Conservation (phyloP, 768 basidiomycete genomes). For the Auriscalpium microsporum region DNA sequence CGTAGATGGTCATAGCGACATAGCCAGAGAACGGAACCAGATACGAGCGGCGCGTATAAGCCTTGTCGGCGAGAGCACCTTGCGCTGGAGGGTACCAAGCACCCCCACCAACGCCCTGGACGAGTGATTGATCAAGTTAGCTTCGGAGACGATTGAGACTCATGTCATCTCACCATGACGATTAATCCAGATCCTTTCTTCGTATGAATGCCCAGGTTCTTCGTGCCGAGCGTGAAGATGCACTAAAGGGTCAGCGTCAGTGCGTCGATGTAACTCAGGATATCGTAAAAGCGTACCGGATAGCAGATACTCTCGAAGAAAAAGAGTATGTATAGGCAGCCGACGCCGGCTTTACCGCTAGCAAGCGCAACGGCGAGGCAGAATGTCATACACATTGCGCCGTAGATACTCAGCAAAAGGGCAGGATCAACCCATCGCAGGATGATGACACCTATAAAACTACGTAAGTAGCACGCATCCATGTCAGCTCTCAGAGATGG, state of each 20-base stretch:
- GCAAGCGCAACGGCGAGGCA: conserved; percentile 41
- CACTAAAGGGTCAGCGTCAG: conserved; percentile 24
- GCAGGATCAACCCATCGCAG: conserved; percentile 61
- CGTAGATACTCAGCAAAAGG: conserved; percentile 47
- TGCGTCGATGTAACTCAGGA: not conserved
- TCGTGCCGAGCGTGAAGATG: conserved; percentile 59
- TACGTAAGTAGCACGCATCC: conserved; percentile 11
- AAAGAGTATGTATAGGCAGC: conserved; percentile 56
- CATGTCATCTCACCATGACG: conserved; percentile 38
- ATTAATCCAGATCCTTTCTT: conserved; percentile 56
- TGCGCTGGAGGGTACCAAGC: conserved; percentile 65
- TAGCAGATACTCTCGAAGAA: conserved; percentile 75
- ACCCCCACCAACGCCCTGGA: conserved; percentile 50
- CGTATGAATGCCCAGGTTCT: conserved; percentile 52
- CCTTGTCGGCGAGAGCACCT: conserved; percentile 42
- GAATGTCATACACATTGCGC: conserved; percentile 42
- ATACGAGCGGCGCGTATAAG: conserved; percentile 46
- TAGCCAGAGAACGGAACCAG: conserved; percentile 55
- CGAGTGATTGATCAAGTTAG: not conserved
- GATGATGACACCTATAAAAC: conserved; percentile 53
- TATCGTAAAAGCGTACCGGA: conserved; percentile 33
- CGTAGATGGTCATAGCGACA: conserved; percentile 48
- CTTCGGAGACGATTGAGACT: not conserved
- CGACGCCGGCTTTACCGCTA: conserved; percentile 46
- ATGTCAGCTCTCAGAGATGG: no score